Conservation (phyloP, 192 early-diverging fungal species). For the Dissophora globulifera region DNA sequence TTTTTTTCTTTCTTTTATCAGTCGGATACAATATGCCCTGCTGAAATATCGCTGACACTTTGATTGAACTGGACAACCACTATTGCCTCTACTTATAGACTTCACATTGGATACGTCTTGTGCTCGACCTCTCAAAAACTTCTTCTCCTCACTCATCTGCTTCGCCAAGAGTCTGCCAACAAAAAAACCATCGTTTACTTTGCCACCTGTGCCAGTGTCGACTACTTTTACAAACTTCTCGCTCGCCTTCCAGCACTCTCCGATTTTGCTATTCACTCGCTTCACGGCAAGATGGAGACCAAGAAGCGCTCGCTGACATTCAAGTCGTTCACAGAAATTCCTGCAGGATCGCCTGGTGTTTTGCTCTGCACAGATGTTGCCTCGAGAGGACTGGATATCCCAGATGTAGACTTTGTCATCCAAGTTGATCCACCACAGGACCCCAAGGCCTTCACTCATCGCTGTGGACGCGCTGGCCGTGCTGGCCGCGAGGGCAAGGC, state of each 20-base stretch:
- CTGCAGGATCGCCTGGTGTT: slow-evolving; percentile 74
- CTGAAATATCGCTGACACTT: no score
- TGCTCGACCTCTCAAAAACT: slow-evolving; percentile 87
- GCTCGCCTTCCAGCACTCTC: slow-evolving; percentile 59
- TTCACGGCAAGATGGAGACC: slow-evolving; percentile 95
- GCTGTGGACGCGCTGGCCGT: slow-evolving; percentile 93
- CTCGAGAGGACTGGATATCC: slow-evolving; percentile 94
- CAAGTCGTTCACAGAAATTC: slow-evolving; percentile 73
- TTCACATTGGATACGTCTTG: slow-evolving; percentile 79
- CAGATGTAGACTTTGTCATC: slow-evolving; percentile 94
- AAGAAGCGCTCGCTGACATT: slow-evolving; percentile 87
- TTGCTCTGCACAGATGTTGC: slow-evolving; percentile 97
- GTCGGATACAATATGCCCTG: no score
- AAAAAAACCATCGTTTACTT: slow-evolving; percentile 96
- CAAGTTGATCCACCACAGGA: slow-evolving; percentile 97
- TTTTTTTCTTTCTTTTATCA: no score
- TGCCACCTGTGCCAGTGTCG: slow-evolving; percentile 94
- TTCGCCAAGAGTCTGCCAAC: slow-evolving; percentile 62
- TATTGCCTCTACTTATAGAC: slow-evolving; percentile 35
- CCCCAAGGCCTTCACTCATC: slow-evolving; percentile 94
- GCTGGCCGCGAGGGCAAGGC: slow-evolving; percentile 88
- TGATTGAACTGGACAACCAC: no score
- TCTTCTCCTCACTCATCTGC: slow-evolving; percentile 73
- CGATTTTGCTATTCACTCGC: slow-evolving; percentile 68
- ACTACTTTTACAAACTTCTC: slow-evolving; percentile 87